Evolutionary conservation across 768 basidiomycete genomes (phyloP), one percentile per base, ranked within the genome.

Genomic region (Mycena amicta): DNA sequence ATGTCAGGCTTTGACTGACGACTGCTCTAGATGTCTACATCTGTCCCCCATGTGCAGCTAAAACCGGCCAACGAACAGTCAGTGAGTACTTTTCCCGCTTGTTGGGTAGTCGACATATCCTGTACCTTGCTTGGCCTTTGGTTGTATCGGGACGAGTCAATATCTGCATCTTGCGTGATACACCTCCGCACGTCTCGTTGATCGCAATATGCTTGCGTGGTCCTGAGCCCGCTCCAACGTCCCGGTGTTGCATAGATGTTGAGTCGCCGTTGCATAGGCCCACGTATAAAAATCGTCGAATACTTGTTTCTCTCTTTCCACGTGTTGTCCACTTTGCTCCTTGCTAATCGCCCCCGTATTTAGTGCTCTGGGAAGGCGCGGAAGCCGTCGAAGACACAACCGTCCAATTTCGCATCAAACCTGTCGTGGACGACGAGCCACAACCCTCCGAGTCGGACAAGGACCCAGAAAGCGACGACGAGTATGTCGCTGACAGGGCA

Each of bases 341-440:
- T 59, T 57, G 55, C 64, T 61, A 52, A 64, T 71, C 66, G 57
- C 66, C n/a, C n/a, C 55, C 18, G 62, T 66, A 62, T 66, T 66
- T 61, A 92, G 90, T 85, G 85, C 71, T 80, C 63, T 92, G 89
- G 88, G 90, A 93, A 68, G 88, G 84, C 1, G 73, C 78, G 26
- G 84, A 85, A 20, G 83, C 81, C 3, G 61, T 86, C 43, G 83
- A 89, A 60, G 81, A 80, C 25, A 20, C 37, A 25, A 26, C 55
- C 59, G 67, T 71, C 4, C 72, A 65, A 51, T 63, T 68, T 25
- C 46, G 68, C 37, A 63, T 69, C 63, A 60, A 62, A 29, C 62
- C 61, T 41, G 28, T 75, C 51, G 71, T 70, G 70, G 29, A 56
- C 61, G 64, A 43, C 60, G 67, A 50, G 37, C 29, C 30, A n/a